phyloP scores from a whole-genome alignment of 1,284 basidiomycete genomes.

The Naganishia cerealis region DNA sequence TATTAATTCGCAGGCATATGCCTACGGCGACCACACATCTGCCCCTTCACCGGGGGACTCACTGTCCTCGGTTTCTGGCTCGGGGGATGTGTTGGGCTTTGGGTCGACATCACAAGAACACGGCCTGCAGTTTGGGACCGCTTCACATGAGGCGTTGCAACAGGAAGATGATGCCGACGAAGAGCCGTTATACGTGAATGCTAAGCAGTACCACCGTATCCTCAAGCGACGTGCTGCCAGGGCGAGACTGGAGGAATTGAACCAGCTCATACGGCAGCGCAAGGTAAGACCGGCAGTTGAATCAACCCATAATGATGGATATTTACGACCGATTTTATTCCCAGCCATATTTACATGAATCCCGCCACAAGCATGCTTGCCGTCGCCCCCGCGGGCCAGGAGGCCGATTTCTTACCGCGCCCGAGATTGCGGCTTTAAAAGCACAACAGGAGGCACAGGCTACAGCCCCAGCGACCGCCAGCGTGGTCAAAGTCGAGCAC shows the following conservation, averaged over 20 bases:
- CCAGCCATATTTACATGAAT: conserved; percentile 94
- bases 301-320: not conserved
- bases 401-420: conserved; percentile 91
- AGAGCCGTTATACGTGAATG: conserved; percentile 93
- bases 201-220: conserved; percentile 95
- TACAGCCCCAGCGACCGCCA: not conserved
- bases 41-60: conserved; percentile 10
- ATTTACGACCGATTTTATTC: not conserved
- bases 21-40: conserved; percentile 5
- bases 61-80: conserved; percentile 3
- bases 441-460: conserved; percentile 40
- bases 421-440: conserved; percentile 67
- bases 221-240: conserved; percentile 85
- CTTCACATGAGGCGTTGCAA: conserved; percentile 7
- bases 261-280: conserved; percentile 81
- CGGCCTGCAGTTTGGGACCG: not conserved
- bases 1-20: not conserved
- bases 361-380: conserved; percentile 96
- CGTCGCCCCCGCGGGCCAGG: conserved; percentile 92
- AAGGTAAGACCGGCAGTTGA: conserved; percentile 63
- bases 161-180: conserved; percentile 62
- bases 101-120: not conserved
- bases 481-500: conserved; percentile 7
- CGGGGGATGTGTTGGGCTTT: not conserved
- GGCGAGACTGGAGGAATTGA: conserved; percentile 84